Evolutionary conservation across 2,329 filamentous ascomycete species (phyloP), one percentile per base, ranked within the genome.

Genomic region (Pseudogymnoascus sp.): DNA sequence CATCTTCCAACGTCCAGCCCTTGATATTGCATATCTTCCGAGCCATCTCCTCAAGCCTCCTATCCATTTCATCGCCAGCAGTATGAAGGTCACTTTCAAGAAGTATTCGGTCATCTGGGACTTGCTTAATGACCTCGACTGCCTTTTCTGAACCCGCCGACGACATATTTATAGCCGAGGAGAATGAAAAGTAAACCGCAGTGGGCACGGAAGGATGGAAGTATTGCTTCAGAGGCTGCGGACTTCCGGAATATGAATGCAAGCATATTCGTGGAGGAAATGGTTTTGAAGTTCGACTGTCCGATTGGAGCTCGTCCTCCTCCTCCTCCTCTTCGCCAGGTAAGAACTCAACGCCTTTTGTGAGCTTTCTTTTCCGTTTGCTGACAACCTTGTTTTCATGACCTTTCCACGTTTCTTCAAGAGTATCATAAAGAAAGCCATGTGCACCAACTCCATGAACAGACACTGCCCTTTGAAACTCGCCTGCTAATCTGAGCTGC

Each of bases 261-360:
- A 99, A 84, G 72, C 95, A 99, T 72, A 97, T 88, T 7, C 93
- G 81, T 0, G 93, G 92, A 3, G 95, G 93, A 69, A 88, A 97
- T 0, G 89, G 88, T 65, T 82, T 86, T 1, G 79, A 69, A 70
- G 11, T 73, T 70, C 29, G 72, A 69, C 17, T 72, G 70, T 61
- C 63, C 7, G 53, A 38, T 37, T 73, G 71, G 0, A 77, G 70
- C 1, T 78, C 75, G 0, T 74, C 33, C 5, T 37, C 71, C 19
- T 76, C 33, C 13, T 35, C 71, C 19, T 76, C 74, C 13, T 71
- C 67, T 21, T 77, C 75, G 2, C 74, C 72, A 11, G 65, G 64
- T 11, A 42, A 61, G 21, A 11, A 23, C n/a, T 67, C 65, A 11
- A 66, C 62, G 7, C 63, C 66, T 73, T 83, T 80, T 5, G 79